These are phyloP conservation scores for Wickerhamiella domercqiae DNA, from an alignment of 805 yeast species.

Conservation along the genomic window DNA sequence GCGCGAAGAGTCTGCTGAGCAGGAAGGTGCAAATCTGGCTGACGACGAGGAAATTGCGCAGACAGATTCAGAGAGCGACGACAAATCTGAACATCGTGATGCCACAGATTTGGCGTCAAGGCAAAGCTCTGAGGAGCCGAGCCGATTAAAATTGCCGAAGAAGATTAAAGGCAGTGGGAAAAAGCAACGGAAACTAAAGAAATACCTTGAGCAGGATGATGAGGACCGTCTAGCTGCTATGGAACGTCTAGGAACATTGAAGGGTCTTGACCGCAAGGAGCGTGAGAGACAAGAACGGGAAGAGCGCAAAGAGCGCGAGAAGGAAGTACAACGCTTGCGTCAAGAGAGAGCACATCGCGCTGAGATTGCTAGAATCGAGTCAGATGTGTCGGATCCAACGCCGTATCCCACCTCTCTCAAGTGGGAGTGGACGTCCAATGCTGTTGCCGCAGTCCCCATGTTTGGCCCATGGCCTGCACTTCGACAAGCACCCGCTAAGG, in stretches of 20 bases:
- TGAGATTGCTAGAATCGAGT: conserved; percentile 31
- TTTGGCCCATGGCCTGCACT: conserved; percentile 89
- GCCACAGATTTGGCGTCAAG: neutral
- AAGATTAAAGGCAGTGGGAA: conserved; percentile 70
- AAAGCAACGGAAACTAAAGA: conserved; percentile 36
- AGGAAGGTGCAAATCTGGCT: neutral
- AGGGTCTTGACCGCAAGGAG: conserved; percentile 31
- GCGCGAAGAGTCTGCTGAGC: neutral
- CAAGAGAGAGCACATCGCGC: conserved; percentile 31
- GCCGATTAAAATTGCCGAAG: neutral
- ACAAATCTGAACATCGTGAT: too few relatives aligned
- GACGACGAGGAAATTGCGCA: neutral
- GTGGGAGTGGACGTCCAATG: conserved; percentile 30
- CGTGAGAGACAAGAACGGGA: conserved; percentile 25
- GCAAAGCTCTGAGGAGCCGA: conserved; percentile 4
- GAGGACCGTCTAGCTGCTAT: conserved; percentile 63
- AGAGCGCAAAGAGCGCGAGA: conserved; percentile 25
- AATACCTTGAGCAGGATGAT: conserved; percentile 85
- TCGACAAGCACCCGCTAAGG: conserved; percentile 59
- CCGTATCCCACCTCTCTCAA: conserved; percentile 31
- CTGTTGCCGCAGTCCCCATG: conserved; percentile 54
- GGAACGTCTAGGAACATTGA: conserved; percentile 73
- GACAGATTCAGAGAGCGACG: conserved; percentile 2
- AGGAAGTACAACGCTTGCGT: conserved; percentile 24
- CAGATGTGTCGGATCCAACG: conserved; percentile 24